A percentile compares a stretch with the other conserved stretches of the same genome.
Conservation (phyloP, 2,329 filamentous ascomycete genomes). For the Fusarium sp. region DNA sequence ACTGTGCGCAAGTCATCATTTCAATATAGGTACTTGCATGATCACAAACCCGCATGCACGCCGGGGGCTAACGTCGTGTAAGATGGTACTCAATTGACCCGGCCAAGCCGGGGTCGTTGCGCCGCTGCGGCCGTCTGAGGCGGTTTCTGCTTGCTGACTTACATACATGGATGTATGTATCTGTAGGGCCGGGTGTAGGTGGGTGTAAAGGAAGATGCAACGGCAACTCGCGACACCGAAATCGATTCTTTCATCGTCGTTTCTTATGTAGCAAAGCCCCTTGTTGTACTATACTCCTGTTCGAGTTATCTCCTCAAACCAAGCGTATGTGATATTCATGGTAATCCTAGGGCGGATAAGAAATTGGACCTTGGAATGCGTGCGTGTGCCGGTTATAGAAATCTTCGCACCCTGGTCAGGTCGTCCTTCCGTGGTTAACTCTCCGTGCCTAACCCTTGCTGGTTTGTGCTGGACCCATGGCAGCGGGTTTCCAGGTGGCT, state of each 20-base stretch:
- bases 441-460: constrained; percentile 19
- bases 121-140: constrained; percentile 35
- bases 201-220: neutral
- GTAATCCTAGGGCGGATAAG: constrained; percentile 27
- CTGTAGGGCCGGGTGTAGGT: neutral
- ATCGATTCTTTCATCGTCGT: neutral
- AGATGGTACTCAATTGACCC: constrained; percentile 40
- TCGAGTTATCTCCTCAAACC: constrained; percentile 1
- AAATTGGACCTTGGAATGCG: constrained; percentile 23
- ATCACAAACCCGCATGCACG: constrained; percentile 42
- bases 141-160: constrained; percentile 42
- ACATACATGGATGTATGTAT: constrained; percentile 7
- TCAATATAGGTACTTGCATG: constrained; percentile 44
- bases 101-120: constrained; percentile 37
- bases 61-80: constrained; percentile 38
- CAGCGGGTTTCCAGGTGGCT: constrained; percentile 43
- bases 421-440: constrained; percentile 35
- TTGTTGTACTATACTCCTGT: neutral
- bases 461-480: constrained; percentile 42
- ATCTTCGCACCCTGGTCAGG: constrained; percentile 28
- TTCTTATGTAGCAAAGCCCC: neutral
- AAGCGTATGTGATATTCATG: neutral
- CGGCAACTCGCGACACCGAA: constrained; percentile 12
- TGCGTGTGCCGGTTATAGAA: constrained; percentile 31
- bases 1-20: constrained; percentile 28